Conservation (phyloP, 768 basidiomycete species). For the Ramaria rubella region DNA sequence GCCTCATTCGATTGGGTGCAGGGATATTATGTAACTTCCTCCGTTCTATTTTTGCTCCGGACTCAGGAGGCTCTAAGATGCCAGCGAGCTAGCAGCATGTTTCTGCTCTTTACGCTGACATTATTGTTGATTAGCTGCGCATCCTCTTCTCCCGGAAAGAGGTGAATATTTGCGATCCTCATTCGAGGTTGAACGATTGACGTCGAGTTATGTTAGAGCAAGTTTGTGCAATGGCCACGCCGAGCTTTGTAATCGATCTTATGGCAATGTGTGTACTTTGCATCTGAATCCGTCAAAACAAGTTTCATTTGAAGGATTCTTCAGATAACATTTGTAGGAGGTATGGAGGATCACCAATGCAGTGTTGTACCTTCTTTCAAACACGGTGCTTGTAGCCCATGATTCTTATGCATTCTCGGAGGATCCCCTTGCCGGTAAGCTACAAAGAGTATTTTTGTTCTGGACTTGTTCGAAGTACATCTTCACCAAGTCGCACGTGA, state of each 20-base stretch:
- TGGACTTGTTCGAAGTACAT: conserved; percentile 17
- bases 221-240: conserved; percentile 58
- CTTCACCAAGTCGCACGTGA: background rate
- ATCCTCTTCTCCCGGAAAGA: no score
- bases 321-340: conserved; percentile 29
- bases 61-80: no score
- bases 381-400: conserved; percentile 30
- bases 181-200: no score
- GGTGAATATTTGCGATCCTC: no score
- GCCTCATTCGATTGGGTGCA: no score
- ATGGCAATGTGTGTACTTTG: conserved; percentile 26
- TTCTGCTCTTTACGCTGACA: no score
- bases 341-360: conserved; percentile 16
- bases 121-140: no score
- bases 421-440: conserved; percentile 41
- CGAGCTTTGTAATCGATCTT: conserved; percentile 52
- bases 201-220: no score
- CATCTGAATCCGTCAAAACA: background rate
- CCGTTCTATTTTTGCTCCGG: no score
- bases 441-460: conserved; percentile 27
- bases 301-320: conserved; percentile 17
- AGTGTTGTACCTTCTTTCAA: background rate
- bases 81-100: no score
- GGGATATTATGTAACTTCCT: no score
- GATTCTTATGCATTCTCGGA: conserved; percentile 49